Evolutionary conservation across 1,139 yeast genomes (phyloP).

Genomic region (Blastobotrys persicus): DNA sequence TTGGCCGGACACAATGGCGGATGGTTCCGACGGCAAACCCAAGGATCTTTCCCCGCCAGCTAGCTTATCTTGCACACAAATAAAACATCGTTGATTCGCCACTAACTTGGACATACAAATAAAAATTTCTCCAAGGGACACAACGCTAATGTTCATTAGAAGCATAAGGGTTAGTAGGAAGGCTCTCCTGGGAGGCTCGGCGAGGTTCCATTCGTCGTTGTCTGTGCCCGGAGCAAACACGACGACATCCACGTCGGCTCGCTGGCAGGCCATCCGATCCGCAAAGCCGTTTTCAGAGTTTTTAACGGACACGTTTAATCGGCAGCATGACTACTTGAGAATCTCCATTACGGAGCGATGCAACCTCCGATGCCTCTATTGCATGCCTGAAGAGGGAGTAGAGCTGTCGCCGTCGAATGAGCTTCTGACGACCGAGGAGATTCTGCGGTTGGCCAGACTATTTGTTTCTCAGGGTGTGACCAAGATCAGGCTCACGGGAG

Average conservation of each 20-base stretch:
- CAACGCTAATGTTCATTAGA: constrained; percentile 1
- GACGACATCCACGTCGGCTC: constrained; percentile 9
- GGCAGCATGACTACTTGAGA: constrained; percentile 48
- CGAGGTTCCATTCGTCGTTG: constrained; percentile 3
- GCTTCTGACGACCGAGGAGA: constrained; percentile 45
- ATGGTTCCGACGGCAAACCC: constrained; percentile 3
- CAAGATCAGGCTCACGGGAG: constrained; percentile 52
- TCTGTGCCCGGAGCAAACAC: not conserved
- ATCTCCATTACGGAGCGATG: constrained; percentile 52
- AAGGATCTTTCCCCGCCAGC: not conserved
- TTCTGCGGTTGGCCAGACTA: constrained; percentile 41
- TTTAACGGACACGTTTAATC: constrained; percentile 44
- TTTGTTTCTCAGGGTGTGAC: constrained; percentile 48
- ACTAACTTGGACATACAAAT: too few species aligned
- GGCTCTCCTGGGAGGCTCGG: not conserved
- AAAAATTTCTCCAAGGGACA: not conserved
- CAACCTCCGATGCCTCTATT: constrained; percentile 49
- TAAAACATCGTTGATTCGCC: constrained; percentile 1
- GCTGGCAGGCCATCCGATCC: constrained; percentile 26
- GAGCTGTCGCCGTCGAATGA: constrained; percentile 43
- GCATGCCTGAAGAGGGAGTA: constrained; percentile 56
- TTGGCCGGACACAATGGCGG: not conserved
- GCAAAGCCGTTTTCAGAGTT: constrained; percentile 42
- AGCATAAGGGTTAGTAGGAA: not conserved
- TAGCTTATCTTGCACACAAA: not conserved